phyloP scores from a whole-genome alignment of 495 filamentous ascomycete species.

The Haplographium delicatum region DNA sequence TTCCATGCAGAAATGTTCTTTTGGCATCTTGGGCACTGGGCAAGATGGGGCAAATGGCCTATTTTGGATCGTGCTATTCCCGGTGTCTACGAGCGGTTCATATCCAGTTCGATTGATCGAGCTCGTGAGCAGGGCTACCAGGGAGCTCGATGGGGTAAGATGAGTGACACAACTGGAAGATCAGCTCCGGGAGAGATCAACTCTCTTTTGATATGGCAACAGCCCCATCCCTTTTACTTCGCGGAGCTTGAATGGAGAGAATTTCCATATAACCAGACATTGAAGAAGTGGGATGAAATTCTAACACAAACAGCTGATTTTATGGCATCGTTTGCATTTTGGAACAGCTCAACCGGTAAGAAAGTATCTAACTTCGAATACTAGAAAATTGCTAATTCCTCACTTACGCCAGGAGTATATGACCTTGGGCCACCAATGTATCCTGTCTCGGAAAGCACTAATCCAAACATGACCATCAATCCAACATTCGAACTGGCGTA shows the following conservation, averaged over 20 bases:
- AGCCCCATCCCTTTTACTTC: conserved; percentile 49
- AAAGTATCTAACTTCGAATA: too few relatives aligned
- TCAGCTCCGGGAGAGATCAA: conserved; percentile 54
- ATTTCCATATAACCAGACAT: conserved; percentile 31
- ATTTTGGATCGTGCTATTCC: conserved; percentile 41
- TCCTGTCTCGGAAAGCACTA: conserved; percentile 45
- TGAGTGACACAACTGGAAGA: conserved; percentile 51
- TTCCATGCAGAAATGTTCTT: conserved; percentile 51
- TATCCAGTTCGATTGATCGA: conserved; percentile 39
- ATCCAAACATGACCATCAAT: conserved; percentile 44
- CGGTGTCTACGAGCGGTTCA: conserved; percentile 41
- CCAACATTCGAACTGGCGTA: conserved; percentile 50
- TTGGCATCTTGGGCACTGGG: conserved; percentile 50
- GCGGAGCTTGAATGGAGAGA: conserved; percentile 46
- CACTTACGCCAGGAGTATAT: conserved; percentile 31
- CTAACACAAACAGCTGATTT: conserved; percentile 42
- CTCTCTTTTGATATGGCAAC: conserved; percentile 49
- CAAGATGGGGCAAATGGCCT: conserved; percentile 44
- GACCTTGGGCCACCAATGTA: conserved; percentile 51
- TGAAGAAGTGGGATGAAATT: conserved; percentile 41
- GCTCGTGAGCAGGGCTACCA: conserved; percentile 44
- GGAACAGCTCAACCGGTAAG: conserved; percentile 34
- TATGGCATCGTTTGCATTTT: conserved; percentile 46
- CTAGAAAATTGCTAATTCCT: too few relatives aligned
- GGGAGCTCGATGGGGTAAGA: conserved; percentile 53